phyloP scores from a whole-genome alignment of 768 basidiomycete genomes.

The Kwoniella heveanensis region DNA sequence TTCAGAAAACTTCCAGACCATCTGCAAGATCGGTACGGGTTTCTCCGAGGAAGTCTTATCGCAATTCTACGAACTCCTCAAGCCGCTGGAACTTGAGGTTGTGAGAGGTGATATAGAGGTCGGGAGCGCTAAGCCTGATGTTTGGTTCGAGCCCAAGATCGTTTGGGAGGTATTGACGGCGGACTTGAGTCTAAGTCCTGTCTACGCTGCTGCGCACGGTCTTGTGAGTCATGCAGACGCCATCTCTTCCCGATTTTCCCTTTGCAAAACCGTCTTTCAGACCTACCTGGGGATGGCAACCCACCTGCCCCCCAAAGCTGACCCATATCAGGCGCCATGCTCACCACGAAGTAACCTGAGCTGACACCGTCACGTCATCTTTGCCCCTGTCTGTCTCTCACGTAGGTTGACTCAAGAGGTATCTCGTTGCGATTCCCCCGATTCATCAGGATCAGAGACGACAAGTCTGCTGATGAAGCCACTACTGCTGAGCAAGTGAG shows the following conservation, averaged over 20 bases:
- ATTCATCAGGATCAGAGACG: slow-evolving; percentile 87
- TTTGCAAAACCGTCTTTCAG: no score
- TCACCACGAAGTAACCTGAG: no score
- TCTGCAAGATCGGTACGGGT: slow-evolving; percentile 98
- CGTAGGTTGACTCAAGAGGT: slow-evolving; percentile 71
- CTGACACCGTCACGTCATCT: slow-evolving; percentile 8
- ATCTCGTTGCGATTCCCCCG: slow-evolving; percentile 96
- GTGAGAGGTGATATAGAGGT: slow-evolving; percentile 80
- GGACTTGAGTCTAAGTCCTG: slow-evolving; percentile 91
- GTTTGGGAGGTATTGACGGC: slow-evolving; percentile 99
- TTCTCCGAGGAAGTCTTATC: slow-evolving; percentile 90
- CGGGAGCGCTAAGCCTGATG: slow-evolving; percentile 92
- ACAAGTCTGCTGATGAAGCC: slow-evolving; percentile 88
- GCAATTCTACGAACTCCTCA: slow-evolving; percentile 75
- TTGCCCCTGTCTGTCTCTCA: neutral
- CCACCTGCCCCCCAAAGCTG: no score
- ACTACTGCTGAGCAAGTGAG: slow-evolving; percentile 88
- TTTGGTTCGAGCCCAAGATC: slow-evolving; percentile 96
- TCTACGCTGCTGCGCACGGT: slow-evolving; percentile 58
- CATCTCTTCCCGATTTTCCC: slow-evolving; percentile 1
- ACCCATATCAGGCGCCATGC: no score
- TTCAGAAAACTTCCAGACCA: slow-evolving; percentile 90
- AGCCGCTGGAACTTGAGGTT: slow-evolving; percentile 62
- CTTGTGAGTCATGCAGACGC: slow-evolving; percentile 32
- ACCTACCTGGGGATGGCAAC: no score